A percentile compares a stretch with the other conserved stretches of the same genome.
Evolutionary conservation across 1,284 basidiomycete genomes (phyloP).

Genomic region (Rugosomyces carneus): DNA sequence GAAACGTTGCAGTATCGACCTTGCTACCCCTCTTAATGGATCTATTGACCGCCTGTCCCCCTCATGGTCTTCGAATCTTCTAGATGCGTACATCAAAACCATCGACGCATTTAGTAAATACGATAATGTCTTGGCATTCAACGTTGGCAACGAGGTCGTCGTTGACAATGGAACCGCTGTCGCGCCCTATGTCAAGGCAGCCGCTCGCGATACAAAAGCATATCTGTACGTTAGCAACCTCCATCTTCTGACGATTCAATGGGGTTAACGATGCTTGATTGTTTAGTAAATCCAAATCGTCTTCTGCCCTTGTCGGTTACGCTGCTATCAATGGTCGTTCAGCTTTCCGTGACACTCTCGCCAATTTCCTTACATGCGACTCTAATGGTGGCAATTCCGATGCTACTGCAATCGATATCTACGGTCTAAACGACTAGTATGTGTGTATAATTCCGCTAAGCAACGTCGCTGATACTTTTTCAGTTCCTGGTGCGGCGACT

Average conservation of each 20-base stretch:
- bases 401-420: slow-evolving; percentile 72
- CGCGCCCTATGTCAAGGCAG: slow-evolving; percentile 84
- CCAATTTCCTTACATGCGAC: slow-evolving; percentile 81
- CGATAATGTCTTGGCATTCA: slow-evolving; percentile 78
- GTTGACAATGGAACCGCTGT: slow-evolving; percentile 56
- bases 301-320: slow-evolving; percentile 74
- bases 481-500: slow-evolving; percentile 78
- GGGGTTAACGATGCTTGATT: slow-evolving; percentile 1
- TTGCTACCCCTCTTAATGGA: slow-evolving; percentile 80
- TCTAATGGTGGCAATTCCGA: slow-evolving; percentile 46
- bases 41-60: slow-evolving; percentile 77
- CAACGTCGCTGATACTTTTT: slow-evolving; percentile 12
- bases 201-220: slow-evolving; percentile 81
- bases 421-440: slow-evolving; percentile 77
- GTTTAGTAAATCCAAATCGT: slow-evolving; percentile 60
- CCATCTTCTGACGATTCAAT: slow-evolving; percentile 4
- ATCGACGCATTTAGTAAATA: slow-evolving; percentile 79
- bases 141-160: slow-evolving; percentile 89
- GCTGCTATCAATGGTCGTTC: slow-evolving; percentile 75
- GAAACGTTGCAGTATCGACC: slow-evolving; percentile 57
- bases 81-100: slow-evolving; percentile 74
- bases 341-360: slow-evolving; percentile 63
- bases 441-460: slow-evolving; percentile 21
- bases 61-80: slow-evolving; percentile 79
- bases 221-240: slow-evolving; percentile 55